A percentile compares a stretch with the other conserved stretches of the same genome.
These are phyloP conservation scores for Trichocomaceae sp. DNA, from an alignment of 2,329 filamentous ascomycete species.

Conservation along the genomic window DNA sequence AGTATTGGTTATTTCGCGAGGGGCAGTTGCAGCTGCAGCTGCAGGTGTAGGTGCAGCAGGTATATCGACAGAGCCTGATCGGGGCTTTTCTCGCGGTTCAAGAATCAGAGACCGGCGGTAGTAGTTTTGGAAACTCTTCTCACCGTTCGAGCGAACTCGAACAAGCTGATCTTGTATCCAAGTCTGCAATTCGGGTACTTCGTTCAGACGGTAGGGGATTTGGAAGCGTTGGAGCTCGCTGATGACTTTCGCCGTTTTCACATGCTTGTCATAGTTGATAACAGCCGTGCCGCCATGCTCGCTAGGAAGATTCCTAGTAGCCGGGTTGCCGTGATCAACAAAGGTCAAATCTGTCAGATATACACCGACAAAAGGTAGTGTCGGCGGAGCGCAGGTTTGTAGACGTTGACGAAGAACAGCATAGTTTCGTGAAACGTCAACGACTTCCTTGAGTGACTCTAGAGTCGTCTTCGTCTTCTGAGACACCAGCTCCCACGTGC, in stretches of 20 bases:
- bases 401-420: slow-evolving; percentile 75
- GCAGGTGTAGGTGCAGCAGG: slow-evolving; percentile 24
- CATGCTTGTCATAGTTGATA: slow-evolving; percentile 98
- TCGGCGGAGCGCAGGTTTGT: slow-evolving; percentile 80
- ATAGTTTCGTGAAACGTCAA: slow-evolving; percentile 88
- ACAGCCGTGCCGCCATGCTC: slow-evolving; percentile 65
- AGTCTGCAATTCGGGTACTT: slow-evolving; percentile 81
- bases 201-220: slow-evolving; percentile 76
- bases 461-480: slow-evolving; percentile 74
- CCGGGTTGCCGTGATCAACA: slow-evolving; percentile 86
- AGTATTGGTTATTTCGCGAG: slow-evolving; percentile 30
- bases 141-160: slow-evolving; percentile 61
- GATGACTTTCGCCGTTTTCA: slow-evolving; percentile 89
- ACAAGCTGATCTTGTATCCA: slow-evolving; percentile 82
- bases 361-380: slow-evolving; percentile 90
- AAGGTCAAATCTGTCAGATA: slow-evolving; percentile 96
- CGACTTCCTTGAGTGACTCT: slow-evolving; percentile 71
- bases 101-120: slow-evolving; percentile 80
- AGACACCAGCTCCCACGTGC: slow-evolving; percentile 86
- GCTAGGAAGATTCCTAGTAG: slow-evolving; percentile 66
- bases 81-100: slow-evolving; percentile 53
- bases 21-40: no score
- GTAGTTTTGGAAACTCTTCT: slow-evolving; percentile 58
- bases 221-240: slow-evolving; percentile 94
- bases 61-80: slow-evolving; percentile 19